These are phyloP conservation scores for Pseudogymnoascus sp. DNA, from an alignment of 2,329 filamentous ascomycete genomes.

Conservation along the genomic window DNA sequence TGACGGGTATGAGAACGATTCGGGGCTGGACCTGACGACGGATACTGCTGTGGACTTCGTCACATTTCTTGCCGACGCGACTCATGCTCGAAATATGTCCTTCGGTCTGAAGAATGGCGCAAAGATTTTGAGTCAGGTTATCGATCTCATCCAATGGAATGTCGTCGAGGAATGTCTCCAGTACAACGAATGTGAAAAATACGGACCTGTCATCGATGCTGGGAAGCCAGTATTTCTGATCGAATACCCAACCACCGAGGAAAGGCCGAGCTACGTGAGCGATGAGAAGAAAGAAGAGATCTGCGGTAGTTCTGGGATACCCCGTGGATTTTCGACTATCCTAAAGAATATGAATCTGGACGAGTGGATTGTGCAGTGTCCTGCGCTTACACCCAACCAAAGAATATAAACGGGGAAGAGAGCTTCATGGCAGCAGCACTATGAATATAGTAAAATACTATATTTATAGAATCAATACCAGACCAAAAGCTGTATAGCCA, in stretches of 20 bases:
- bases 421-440: background rate
- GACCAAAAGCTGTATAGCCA: background rate
- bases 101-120: slow-evolving; percentile 63
- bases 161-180: slow-evolving; percentile 52
- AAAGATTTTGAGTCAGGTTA: background rate
- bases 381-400: background rate
- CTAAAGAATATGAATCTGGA: slow-evolving; percentile 7
- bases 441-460: background rate
- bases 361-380: slow-evolving; percentile 8
- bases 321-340: background rate
- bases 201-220: slow-evolving; percentile 47
- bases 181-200: slow-evolving; percentile 51
- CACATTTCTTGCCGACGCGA: slow-evolving; percentile 49
- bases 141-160: background rate
- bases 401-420: background rate
- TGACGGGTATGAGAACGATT: slow-evolving; percentile 58
- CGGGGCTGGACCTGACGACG: slow-evolving; percentile 51
- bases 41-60: slow-evolving; percentile 52
- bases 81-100: slow-evolving; percentile 47
- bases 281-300: background rate
- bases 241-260: slow-evolving; percentile 48
- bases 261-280: background rate
- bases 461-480: background rate
- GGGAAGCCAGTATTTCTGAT: slow-evolving; percentile 65
- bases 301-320: background rate